These are phyloP conservation scores for Talaromyces sp. DNA, from an alignment of 2,329 filamentous ascomycete species.

Conservation along the genomic window DNA sequence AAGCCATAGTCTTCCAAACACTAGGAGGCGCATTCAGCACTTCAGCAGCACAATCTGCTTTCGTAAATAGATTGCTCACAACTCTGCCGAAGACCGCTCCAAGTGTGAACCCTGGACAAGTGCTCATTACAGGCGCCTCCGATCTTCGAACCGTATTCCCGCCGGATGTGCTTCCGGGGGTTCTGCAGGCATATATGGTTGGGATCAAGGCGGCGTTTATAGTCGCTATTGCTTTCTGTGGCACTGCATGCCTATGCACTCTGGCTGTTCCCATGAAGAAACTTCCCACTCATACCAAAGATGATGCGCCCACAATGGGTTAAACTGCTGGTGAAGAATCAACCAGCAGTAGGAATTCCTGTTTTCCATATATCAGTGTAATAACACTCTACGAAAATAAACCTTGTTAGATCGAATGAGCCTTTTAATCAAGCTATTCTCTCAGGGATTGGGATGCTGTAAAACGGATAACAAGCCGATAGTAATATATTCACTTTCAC, in stretches of 20 bases:
- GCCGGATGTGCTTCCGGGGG: neutral
- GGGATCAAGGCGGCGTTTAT: slow-evolving; percentile 8
- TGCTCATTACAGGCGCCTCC: slow-evolving; percentile 9
- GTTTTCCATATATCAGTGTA: neutral
- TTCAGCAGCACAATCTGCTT: slow-evolving; percentile 22
- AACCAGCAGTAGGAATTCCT: neutral
- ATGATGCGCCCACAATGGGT: neutral
- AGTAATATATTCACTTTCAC: no score
- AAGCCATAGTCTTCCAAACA: slow-evolving; percentile 25
- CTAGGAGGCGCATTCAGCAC: slow-evolving; percentile 32
- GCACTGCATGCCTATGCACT: neutral
- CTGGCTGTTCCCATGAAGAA: neutral
- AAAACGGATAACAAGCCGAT: no score
- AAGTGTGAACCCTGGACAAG: neutral
- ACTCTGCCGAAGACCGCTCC: slow-evolving; percentile 18
- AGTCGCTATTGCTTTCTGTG: slow-evolving; percentile 5
- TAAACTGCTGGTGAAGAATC: neutral
- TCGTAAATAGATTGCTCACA: slow-evolving; percentile 21
- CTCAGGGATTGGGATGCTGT: no score
- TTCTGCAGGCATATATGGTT: slow-evolving; percentile 13
- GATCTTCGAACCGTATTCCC: slow-evolving; percentile 4
- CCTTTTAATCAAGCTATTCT: neutral
- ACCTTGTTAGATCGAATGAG: neutral
- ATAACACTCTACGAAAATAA: neutral
- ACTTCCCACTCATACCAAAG: neutral